A percentile compares a stretch with the other conserved stretches of the same genome.
Evolutionary conservation across 805 yeast species (phyloP).

Genomic region (Phaffomyces opuntiae): DNA sequence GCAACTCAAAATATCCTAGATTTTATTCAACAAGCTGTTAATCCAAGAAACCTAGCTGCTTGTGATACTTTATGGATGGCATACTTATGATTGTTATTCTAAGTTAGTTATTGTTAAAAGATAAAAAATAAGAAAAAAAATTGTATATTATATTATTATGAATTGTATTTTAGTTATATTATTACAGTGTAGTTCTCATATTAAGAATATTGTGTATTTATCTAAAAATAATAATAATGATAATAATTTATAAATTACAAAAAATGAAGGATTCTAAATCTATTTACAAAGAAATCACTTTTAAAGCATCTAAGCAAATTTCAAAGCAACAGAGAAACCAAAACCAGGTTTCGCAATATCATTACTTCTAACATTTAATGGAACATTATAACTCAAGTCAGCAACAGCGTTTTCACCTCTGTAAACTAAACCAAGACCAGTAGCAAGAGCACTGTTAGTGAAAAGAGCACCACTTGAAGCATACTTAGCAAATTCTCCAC

Average conservation of each 20-base stretch:
- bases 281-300: neutral
- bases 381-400: conserved; percentile 49
- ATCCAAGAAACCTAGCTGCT: conserved; percentile 86
- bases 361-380: conserved; percentile 37
- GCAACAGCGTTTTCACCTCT: conserved; percentile 45
- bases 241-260: too few relatives aligned
- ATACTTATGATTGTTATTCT: conserved; percentile 39
- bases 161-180: neutral
- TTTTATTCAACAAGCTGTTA: conserved; percentile 88
- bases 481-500: conserved; percentile 14
- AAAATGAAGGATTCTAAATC: neutral
- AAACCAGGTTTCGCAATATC: conserved; percentile 49
- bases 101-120: neutral
- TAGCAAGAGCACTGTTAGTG: conserved; percentile 34
- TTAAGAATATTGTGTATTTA: too few relatives aligned
- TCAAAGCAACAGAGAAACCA: conserved; percentile 45
- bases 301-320: conserved; percentile 20
- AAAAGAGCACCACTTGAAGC: conserved; percentile 17
- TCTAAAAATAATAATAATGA: too few relatives aligned
- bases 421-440: conserved; percentile 49
- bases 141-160: neutral
- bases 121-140: neutral
- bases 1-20: conserved; percentile 89
- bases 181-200: neutral
- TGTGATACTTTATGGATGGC: conserved; percentile 96